Conservation (phyloP, 768 basidiomycete genomes). For the Boletus fagicola region DNA sequence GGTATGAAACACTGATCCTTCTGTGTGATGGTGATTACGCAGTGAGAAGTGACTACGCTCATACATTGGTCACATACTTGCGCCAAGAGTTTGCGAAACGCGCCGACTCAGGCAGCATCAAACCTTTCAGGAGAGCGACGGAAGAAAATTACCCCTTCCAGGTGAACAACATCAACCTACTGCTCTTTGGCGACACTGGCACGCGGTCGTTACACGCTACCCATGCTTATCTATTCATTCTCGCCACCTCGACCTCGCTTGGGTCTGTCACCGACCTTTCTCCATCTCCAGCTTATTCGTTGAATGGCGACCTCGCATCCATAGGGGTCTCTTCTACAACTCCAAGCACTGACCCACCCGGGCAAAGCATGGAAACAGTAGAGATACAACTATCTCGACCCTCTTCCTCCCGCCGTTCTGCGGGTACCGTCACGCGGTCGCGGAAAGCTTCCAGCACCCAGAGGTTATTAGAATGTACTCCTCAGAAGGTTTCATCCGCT, state of each 20-base stretch:
- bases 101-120: constrained; percentile 45
- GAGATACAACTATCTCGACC: constrained; percentile 31
- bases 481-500: constrained; percentile 42
- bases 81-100: constrained; percentile 69
- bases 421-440: constrained; percentile 47
- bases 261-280: constrained; percentile 43
- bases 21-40: constrained; percentile 75
- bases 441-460: constrained; percentile 57
- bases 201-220: constrained; percentile 76
- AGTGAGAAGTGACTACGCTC: constrained; percentile 77
- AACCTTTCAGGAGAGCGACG: constrained; percentile 44
- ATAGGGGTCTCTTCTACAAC: constrained; percentile 32
- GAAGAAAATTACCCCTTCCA: constrained; percentile 50
- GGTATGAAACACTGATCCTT: constrained; percentile 87
- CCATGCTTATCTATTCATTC: constrained; percentile 77
- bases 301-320: constrained; percentile 30
- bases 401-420: constrained; percentile 47
- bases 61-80: constrained; percentile 73
- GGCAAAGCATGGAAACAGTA: constrained; percentile 17
- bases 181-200: constrained; percentile 58
- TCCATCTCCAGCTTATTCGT: constrained; percentile 42
- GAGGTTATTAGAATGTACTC: constrained; percentile 49
- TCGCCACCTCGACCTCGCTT: constrained; percentile 69
- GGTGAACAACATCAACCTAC: constrained; percentile 42
- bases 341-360: constrained; percentile 32